Base-by-base conservation (phyloP, 2,329 filamentous ascomycete genomes). In the Emmonsia crescens region DNA sequence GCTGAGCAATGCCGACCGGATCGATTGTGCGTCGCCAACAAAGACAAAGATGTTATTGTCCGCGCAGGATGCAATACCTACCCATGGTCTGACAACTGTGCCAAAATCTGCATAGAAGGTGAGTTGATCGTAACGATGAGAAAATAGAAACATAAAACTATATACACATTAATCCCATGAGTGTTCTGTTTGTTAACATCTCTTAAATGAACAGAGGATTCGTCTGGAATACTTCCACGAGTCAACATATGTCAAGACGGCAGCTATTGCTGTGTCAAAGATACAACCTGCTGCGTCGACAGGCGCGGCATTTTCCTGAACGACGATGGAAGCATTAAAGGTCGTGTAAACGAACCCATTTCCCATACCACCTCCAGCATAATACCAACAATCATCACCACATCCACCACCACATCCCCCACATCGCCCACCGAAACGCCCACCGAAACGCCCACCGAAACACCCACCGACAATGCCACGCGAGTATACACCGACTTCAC, bases 221-320 rank as follows among this genome's bases (percentile, higher is more conserved):
- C 31, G 14, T 56, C 21, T 24, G 29, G 31, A 14, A 40, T 38
- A 33, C 52, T 56, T 21, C 52, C 52, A 16, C 52, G 52, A 38
- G 33, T 56, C 52, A 56, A 56, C 40, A 56, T 56, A 24, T 56
- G 52, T 27, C 2, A 5, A 16, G 52, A 56, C 12, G 52, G 52
- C 33, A 56, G 52, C 21, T 56, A 56, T n/a, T 56, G 52, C 52
- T 56, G 52, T 27, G 52, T 56, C 52, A 56, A 56, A 40, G 52
- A 56, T 21, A 2, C 21, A 38, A 40, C 52, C 52, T 56, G 52
- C 52, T 56, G 52, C 21, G 33, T 27, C 21, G 52, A 56, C 52
- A 56, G 40, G 33, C 33, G 33, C 4, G 52, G 52, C 5, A 24
- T 56, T 40, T 56, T 56, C 12, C 21, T 56, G 33, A 56, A 56